Percentiles rank a stretch among this genome's conserved stretches.
These are phyloP conservation scores for Colletotrichum cuscutae DNA, from an alignment of 2,329 filamentous ascomycete species.

Conservation along the genomic window DNA sequence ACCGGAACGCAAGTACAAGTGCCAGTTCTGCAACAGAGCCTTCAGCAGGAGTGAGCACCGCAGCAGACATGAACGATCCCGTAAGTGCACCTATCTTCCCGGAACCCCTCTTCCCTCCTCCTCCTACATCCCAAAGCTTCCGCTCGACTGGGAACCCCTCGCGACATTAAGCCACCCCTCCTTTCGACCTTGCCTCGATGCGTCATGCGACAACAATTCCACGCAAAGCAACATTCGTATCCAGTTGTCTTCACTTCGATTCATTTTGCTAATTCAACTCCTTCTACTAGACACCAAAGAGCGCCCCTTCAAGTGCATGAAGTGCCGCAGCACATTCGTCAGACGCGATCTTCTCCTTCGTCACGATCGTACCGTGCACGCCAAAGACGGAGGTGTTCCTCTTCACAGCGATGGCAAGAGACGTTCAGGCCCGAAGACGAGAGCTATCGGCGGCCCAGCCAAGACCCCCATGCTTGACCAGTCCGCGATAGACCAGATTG, in stretches of 20 bases:
- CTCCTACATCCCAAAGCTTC: slow-evolving; percentile 25
- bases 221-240: neutral
- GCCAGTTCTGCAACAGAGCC: slow-evolving; percentile 96
- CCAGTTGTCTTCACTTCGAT: neutral
- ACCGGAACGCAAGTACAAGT: slow-evolving; percentile 99
- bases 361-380: slow-evolving; percentile 98
- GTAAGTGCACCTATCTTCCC: slow-evolving; percentile 70
- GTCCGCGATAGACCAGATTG: slow-evolving; percentile 89
- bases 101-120: slow-evolving; percentile 26
- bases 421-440: slow-evolving; percentile 76
- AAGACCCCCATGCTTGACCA: slow-evolving; percentile 88
- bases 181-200: neutral
- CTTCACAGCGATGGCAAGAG: slow-evolving; percentile 95
- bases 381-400: slow-evolving; percentile 94
- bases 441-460: slow-evolving; percentile 70
- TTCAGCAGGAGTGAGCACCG: slow-evolving; percentile 98
- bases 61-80: slow-evolving; percentile 95
- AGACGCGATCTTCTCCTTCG: slow-evolving; percentile 94
- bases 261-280: slow-evolving; percentile 40
- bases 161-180: slow-evolving; percentile 11
- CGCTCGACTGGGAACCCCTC: slow-evolving; percentile 22
- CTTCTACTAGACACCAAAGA: slow-evolving; percentile 87
- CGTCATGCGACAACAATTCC: neutral
- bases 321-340: slow-evolving; percentile 98
- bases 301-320: slow-evolving; percentile 97